A percentile compares a stretch with the other conserved stretches of the same genome.
Conservation (phyloP, 2,329 filamentous ascomycete genomes). For the Aschersonia sp. region DNA sequence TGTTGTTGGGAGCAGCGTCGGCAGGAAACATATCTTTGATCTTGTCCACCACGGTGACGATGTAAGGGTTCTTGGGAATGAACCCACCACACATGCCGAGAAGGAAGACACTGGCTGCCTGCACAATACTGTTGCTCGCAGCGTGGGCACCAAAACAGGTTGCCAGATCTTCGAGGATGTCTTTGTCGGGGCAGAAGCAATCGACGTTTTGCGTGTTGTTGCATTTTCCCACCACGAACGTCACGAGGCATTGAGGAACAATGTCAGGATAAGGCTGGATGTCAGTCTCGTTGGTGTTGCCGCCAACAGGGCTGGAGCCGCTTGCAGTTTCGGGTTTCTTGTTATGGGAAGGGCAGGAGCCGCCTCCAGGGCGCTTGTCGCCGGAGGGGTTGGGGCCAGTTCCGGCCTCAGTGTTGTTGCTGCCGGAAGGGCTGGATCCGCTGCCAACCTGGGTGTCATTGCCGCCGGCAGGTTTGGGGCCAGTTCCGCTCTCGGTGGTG, state of each 20-base stretch:
- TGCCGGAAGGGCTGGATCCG: too few relatives aligned
- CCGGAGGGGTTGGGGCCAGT: too few relatives aligned
- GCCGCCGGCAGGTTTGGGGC: too few relatives aligned
- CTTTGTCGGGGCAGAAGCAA: conserved; percentile 76
- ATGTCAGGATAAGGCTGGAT: conserved; percentile 29
- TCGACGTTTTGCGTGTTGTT: conserved; percentile 65
- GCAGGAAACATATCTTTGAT: conserved; percentile 46
- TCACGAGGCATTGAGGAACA: conserved; percentile 82
- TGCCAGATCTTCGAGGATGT: conserved; percentile 69
- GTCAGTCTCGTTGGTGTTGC: background rate
- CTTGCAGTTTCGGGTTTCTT: background rate
- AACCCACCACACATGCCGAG: conserved; percentile 78
- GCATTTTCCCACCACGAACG: conserved; percentile 67
- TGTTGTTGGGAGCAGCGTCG: conserved; percentile 34
- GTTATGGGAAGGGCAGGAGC: too few relatives aligned
- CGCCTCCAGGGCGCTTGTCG: too few relatives aligned
- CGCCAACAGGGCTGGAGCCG: background rate
- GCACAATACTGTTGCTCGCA: conserved; percentile 48
- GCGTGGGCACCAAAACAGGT: conserved; percentile 70
- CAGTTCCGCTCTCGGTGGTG: too few relatives aligned
- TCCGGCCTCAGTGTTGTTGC: too few relatives aligned
- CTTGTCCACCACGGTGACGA: conserved; percentile 60
- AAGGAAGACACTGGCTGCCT: conserved; percentile 66
- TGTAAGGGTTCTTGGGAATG: conserved; percentile 65
- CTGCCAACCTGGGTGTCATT: too few relatives aligned